phyloP scores from a whole-genome alignment of 2,329 filamentous ascomycete genomes.

The Plenodomus tracheiphilus region DNA sequence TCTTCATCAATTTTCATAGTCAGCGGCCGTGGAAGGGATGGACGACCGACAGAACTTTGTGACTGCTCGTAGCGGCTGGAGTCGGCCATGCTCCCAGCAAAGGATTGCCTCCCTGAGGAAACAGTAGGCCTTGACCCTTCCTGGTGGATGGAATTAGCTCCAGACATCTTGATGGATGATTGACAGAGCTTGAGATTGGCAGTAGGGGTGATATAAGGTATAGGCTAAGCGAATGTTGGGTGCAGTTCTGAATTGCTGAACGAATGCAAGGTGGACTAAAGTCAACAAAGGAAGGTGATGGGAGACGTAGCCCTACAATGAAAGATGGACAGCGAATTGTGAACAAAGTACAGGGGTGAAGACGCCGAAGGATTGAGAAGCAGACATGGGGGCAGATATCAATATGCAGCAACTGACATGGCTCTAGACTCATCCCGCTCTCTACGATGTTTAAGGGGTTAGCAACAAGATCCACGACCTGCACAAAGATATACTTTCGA shows the following conservation, averaged over 20 bases:
- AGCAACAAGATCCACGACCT: constrained; percentile 6
- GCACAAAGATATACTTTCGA: constrained; percentile 11
- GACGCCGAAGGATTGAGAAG: constrained; percentile 6
- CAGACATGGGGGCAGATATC: constrained; percentile 12
- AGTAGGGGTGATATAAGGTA: constrained; percentile 1
- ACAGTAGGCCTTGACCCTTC: constrained; percentile 6
- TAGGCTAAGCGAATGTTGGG: constrained; percentile 11
- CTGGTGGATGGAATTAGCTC: constrained; percentile 1
- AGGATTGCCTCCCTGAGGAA: constrained; percentile 15
- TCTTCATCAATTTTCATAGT: constrained; percentile 30
- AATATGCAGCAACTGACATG: constrained; percentile 10
- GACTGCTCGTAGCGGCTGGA: constrained; percentile 6
- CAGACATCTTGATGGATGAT: constrained; percentile 12
- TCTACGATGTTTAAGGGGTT: constrained; percentile 5
- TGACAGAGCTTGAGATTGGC: not conserved
- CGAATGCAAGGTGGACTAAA: not conserved
- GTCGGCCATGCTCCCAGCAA: constrained; percentile 11
- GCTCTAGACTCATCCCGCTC: constrained; percentile 9
- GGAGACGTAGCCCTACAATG: constrained; percentile 7
- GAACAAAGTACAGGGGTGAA: constrained; percentile 4
- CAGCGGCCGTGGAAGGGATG: constrained; percentile 11
- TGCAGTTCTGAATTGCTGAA: constrained; percentile 5
- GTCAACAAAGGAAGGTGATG: constrained; percentile 10
- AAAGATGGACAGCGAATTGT: not conserved
- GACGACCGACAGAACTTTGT: constrained; percentile 12